Percentiles rank a stretch among this genome's conserved stretches.
Evolutionary conservation across 2,329 filamentous ascomycete species (phyloP).

Genomic region (Metarhizium robertsii): DNA sequence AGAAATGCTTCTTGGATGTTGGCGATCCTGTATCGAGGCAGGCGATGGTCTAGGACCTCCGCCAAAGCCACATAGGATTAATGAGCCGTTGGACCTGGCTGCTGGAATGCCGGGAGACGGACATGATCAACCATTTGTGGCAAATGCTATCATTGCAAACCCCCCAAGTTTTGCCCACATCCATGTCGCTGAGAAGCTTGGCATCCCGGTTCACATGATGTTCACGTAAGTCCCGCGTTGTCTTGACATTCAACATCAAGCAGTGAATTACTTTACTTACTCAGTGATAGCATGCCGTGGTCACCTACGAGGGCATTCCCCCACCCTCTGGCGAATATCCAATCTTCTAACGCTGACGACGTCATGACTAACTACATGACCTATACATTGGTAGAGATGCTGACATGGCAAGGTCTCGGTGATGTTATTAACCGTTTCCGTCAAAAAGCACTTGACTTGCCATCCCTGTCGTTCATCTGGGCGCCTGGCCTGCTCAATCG

Average conservation of each 20-base stretch:
- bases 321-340: slow-evolving; percentile 76
- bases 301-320: slow-evolving; percentile 77
- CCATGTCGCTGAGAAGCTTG: slow-evolving; percentile 66
- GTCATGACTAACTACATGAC: slow-evolving; percentile 75
- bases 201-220: slow-evolving; percentile 74
- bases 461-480: slow-evolving; percentile 71
- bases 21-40: slow-evolving; percentile 75
- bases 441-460: slow-evolving; percentile 62
- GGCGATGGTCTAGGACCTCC: slow-evolving; percentile 54
- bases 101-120: slow-evolving; percentile 29
- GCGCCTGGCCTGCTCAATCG: slow-evolving; percentile 71
- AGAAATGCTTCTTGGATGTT: slow-evolving; percentile 75
- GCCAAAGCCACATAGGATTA: slow-evolving; percentile 34
- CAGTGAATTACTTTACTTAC: background rate
- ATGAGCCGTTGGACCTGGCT: slow-evolving; percentile 35
- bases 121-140: slow-evolving; percentile 59
- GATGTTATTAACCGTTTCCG: slow-evolving; percentile 87
- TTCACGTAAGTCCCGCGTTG: slow-evolving; percentile 57
- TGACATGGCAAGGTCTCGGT: slow-evolving; percentile 87
- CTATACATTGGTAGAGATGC: slow-evolving; percentile 78
- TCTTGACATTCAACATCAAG: too few relatives aligned
- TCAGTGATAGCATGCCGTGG: slow-evolving; percentile 70
- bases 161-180: slow-evolving; percentile 70
- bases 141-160: slow-evolving; percentile 72
- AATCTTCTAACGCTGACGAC: slow-evolving; percentile 64